phyloP scores from a whole-genome alignment of 2,329 filamentous ascomycete species.

The Drechslerella stenobrocha region DNA sequence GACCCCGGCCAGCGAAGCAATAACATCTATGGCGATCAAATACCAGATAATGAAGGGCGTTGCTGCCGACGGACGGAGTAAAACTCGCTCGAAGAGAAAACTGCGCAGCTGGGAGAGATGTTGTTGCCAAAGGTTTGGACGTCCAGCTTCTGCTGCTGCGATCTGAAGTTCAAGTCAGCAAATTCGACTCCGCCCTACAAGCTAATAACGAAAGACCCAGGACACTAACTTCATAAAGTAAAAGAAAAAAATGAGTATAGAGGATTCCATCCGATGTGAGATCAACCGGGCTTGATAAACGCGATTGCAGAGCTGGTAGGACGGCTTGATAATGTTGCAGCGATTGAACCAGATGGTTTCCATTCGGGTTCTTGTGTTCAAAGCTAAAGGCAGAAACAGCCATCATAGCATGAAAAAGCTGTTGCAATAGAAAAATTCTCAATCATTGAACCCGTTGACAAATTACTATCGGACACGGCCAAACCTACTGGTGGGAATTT shows the following conservation, averaged over 20 bases:
- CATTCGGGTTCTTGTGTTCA: constrained; percentile 57
- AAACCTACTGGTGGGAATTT: constrained; percentile 61
- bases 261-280: constrained; percentile 64
- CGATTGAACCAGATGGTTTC: constrained; percentile 59
- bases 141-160: constrained; percentile 58
- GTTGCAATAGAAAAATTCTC: constrained; percentile 29
- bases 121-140: constrained; percentile 61
- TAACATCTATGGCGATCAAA: constrained; percentile 62
- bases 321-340: constrained; percentile 63
- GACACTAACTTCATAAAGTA: constrained; percentile 60
- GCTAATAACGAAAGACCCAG: constrained; percentile 54
- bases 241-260: constrained; percentile 63
- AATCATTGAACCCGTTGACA: constrained; percentile 11
- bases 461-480: constrained; percentile 8
- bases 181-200: constrained; percentile 38
- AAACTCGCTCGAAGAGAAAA: constrained; percentile 59
- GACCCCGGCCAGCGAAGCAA: constrained; percentile 61
- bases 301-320: constrained; percentile 59
- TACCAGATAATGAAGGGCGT: constrained; percentile 62
- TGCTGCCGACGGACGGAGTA: constrained; percentile 58
- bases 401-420: constrained; percentile 65
- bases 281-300: constrained; percentile 59
- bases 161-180: constrained; percentile 55
- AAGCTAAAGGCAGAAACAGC: constrained; percentile 63
- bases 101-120: constrained; percentile 61